Evolutionary conservation across 768 basidiomycete species (phyloP).

Genomic region (Thelephora aurantiotincta): DNA sequence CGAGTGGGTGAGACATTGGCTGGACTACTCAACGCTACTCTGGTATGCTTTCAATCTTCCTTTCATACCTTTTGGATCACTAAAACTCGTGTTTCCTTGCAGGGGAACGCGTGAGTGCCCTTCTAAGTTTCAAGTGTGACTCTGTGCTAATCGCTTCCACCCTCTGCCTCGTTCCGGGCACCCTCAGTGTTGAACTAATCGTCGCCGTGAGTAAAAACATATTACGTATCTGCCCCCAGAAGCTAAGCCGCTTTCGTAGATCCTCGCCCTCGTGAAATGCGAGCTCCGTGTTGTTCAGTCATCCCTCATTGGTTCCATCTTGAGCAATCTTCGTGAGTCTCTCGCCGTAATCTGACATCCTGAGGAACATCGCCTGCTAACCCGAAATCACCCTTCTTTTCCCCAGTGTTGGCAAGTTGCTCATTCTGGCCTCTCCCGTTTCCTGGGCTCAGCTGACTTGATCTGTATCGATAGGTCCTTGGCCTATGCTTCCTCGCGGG

Average conservation of each 20-base stretch:
- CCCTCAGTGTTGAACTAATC: constrained; percentile 25
- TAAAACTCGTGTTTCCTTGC: neutral
- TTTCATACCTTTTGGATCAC: neutral
- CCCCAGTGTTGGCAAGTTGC: too few relatives aligned
- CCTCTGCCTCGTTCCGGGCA: neutral
- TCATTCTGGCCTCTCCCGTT: too few relatives aligned
- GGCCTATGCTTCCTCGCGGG: constrained; percentile 91
- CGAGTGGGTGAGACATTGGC: constrained; percentile 76
- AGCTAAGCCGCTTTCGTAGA: constrained; percentile 17
- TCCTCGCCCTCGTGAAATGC: constrained; percentile 31
- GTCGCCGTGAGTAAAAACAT: constrained; percentile 20
- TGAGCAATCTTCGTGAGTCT: constrained; percentile 28
- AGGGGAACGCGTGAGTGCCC: constrained; percentile 17
- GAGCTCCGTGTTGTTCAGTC: constrained; percentile 31
- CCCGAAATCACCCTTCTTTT: too few relatives aligned
- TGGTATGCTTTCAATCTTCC: constrained; percentile 27
- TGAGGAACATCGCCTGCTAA: neutral
- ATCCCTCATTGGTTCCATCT: constrained; percentile 31
- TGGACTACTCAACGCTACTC: constrained; percentile 74
- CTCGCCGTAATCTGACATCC: too few relatives aligned
- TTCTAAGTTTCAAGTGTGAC: neutral
- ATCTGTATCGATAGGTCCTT: constrained; percentile 32
- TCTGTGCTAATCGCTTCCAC: neutral
- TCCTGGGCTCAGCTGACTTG: too few relatives aligned
- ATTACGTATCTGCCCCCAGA: neutral